These are phyloP conservation scores for Cercospora sp. DNA, from an alignment of 2,329 filamentous ascomycete species.

Conservation along the genomic window DNA sequence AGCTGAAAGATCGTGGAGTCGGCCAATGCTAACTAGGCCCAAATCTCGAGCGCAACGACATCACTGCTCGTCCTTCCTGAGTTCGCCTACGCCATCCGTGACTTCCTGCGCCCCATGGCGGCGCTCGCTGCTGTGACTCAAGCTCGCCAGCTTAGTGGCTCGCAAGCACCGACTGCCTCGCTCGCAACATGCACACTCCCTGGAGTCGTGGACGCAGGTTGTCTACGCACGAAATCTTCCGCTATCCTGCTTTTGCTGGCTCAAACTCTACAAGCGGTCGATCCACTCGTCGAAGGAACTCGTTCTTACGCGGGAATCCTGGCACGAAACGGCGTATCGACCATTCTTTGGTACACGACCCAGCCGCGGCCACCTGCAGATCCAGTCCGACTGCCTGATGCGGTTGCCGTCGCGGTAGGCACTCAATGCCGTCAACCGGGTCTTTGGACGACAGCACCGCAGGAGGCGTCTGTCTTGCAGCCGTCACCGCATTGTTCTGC, in stretches of 20 bases:
- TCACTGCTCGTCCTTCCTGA: not conserved
- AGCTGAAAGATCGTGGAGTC: conserved; percentile 3
- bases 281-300: conserved; percentile 25
- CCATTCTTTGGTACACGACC: not conserved
- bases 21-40: not conserved
- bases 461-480: conserved; percentile 20
- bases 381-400: not conserved
- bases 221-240: conserved; percentile 13
- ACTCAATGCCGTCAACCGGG: conserved; percentile 24
- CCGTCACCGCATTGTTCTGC: conserved; percentile 4
- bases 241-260: conserved; percentile 22
- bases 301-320: conserved; percentile 24
- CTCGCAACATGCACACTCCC: not conserved
- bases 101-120: not conserved
- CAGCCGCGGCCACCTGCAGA: conserved; percentile 14
- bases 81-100: conserved; percentile 3
- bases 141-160: not conserved
- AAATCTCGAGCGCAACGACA: not conserved
- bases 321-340: conserved; percentile 23
- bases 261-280: conserved; percentile 24
- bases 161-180: not conserved
- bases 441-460: conserved; percentile 16
- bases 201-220: conserved; percentile 8
- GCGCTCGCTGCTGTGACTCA: not conserved
- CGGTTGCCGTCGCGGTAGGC: not conserved